Base-by-base conservation (phyloP, 805 yeast species). In the Candida ulmi region DNA sequence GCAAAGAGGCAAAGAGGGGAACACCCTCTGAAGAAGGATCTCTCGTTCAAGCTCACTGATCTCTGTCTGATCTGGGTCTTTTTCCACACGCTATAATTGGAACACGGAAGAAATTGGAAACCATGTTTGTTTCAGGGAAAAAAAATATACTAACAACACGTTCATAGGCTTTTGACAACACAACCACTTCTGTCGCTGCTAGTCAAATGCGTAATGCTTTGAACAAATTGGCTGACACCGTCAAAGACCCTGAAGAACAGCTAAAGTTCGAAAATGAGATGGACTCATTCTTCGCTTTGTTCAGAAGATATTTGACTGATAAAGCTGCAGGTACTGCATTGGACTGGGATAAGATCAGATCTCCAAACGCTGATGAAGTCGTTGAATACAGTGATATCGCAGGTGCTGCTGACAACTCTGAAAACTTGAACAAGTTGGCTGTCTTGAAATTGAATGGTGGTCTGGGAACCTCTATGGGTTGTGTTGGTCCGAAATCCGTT, bases 381-480 rank as follows among this genome's bases (percentile, higher is more conserved):
- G 90, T 88, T 41, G 80, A 80, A 51, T 93, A 86, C 70, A 56
- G 65, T 30, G 57, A 71, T 29, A 72, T 88, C 48, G 57, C 58
- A 47, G 58, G 56, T 5, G 45, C 60, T 18, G 55, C 64, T 12
- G 70, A 67, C 35, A 62, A 62, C 33, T 55, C 63, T 24, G 57
- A 63, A 17, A 68, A 62, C 43, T 72, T 93, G 56, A 66, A 79
- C 52, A 90, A 90, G 65, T 76, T 93, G 61, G 98, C 97, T 8
- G 99, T 93, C 31, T 74, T 93, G 65, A 93, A 93, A 70, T 76
- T 93, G 62, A 93, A 93, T 62, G 99, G 99, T 72, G 99, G 99
- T 32, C 74, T 93, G 53, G 99, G 99, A 60, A 93, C 99, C 17
- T 91, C 98, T 9, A 93, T 93, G 99, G 99, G 99, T 42, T 93